Evolutionary conservation across 495 filamentous ascomycete species (phyloP).

Genomic region (Apodospora peruviana): DNA sequence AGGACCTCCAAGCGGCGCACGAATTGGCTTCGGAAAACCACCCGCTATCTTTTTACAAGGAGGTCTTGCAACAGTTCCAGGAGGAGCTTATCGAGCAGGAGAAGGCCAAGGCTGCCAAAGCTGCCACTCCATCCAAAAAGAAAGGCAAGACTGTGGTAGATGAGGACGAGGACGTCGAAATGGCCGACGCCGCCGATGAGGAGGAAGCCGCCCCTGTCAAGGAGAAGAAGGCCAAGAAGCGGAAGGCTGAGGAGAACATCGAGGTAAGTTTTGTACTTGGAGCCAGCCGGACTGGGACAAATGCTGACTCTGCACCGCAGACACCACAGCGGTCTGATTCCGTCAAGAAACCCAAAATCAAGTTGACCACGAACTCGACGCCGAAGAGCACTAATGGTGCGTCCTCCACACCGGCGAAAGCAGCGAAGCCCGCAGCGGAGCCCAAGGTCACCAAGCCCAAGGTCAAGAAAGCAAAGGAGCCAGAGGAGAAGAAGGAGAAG

Average conservation of each 20-base stretch:
- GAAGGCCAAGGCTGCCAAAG: slow-evolving; percentile 57
- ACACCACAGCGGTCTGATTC: slow-evolving; percentile 62
- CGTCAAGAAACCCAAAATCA: slow-evolving; percentile 63
- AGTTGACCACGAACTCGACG: slow-evolving; percentile 46
- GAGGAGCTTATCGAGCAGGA: slow-evolving; percentile 54
- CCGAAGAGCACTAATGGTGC: slow-evolving; percentile 50
- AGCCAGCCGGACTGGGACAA: neutral
- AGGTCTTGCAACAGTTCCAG: slow-evolving; percentile 60
- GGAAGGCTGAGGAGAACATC: slow-evolving; percentile 62
- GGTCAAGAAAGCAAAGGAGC: slow-evolving; percentile 56
- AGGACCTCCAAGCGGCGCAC: slow-evolving; percentile 68
- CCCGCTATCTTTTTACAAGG: slow-evolving; percentile 70
- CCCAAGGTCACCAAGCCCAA: slow-evolving; percentile 58
- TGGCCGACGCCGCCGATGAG: slow-evolving; percentile 58
- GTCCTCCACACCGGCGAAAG: slow-evolving; percentile 25
- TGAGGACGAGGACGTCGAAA: slow-evolving; percentile 67
- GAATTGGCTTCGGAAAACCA: slow-evolving; percentile 65
- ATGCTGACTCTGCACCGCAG: slow-evolving; percentile 29
- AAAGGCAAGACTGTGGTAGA: slow-evolving; percentile 40
- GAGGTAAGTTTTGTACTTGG: slow-evolving; percentile 50
- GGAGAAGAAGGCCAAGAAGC: slow-evolving; percentile 61
- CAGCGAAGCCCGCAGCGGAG: slow-evolving; percentile 38
- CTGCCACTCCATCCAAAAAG: slow-evolving; percentile 58
- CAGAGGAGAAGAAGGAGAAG: slow-evolving; percentile 56
- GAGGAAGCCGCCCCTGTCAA: slow-evolving; percentile 35